Base-by-base conservation (phyloP, 2,329 filamentous ascomycete species). In the Apiospora hydei region DNA sequence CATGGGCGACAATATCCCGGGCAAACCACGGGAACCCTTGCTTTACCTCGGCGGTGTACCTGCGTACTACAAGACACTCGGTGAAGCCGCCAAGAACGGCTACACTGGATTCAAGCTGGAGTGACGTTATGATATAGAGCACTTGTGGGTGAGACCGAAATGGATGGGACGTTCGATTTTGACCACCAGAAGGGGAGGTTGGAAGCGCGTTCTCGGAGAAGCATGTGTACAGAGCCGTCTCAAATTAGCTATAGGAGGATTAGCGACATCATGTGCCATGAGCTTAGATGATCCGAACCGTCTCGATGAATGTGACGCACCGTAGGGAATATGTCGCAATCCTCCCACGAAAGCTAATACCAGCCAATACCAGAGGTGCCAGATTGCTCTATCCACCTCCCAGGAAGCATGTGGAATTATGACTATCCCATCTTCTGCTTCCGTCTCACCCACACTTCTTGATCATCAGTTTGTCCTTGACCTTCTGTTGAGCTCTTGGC, bases 1-100 rank as follows among this genome's bases (percentile, higher is more conserved):
- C 49, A 81, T 81, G 78, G 83, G 83, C 0, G 77, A 76, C 1
- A 85, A 84, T 67, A 81, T 85, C 43, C 83, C 83, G 0, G 83
- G 83, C 0, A 84, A 83, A 74, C 72, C 75, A 18, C 71, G 79
- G 10, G 82, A 85, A 76, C 76, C 76, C 6, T 69, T 84, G 47
- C 77, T 81, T n/a, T 85, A 76, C 26, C 69, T 78, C 11, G 77
- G 75, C 3, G 76, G 77, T 13, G 72, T 78, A 13, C 69, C 73
- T 2, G 70, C 69, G 7, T 77, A 76, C 61, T 70, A 68, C 47
- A 72, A 72, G 61, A 70, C 64, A 1, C 30, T 72, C 24, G 46
- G 38, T 2, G 69, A 70, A 18, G 53, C 26, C 53, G 69, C 69
- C 1, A 47, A 61, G 8, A 38, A 57, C 30, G 69, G 34, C 7